Evolutionary conservation across 305 asterid species (phyloP).

Genomic region (Caryopteris hybrid): DNA sequence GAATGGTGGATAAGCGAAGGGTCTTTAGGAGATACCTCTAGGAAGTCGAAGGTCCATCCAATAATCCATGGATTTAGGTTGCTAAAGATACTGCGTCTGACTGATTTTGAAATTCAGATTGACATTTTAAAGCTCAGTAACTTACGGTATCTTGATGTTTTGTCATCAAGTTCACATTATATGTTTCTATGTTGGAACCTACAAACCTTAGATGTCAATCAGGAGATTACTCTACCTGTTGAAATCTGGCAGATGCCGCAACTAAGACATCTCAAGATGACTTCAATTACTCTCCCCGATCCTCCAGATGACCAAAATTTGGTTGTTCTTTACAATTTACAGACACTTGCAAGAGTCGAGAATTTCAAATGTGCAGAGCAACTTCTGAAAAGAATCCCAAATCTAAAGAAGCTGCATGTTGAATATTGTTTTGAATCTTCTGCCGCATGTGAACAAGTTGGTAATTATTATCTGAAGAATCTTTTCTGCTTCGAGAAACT

Average conservation of each 20-base stretch:
- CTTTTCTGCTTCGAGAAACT: constrained; percentile 6
- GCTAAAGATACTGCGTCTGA: not conserved
- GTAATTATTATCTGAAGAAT: not conserved
- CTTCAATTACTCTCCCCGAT: not conserved
- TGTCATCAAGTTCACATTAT: not conserved
- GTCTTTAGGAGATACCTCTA: not conserved
- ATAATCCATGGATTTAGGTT: not conserved
- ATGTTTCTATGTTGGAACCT: constrained; percentile 7
- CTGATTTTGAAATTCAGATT: not conserved
- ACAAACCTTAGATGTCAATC: not conserved
- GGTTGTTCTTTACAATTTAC: constrained; percentile 5
- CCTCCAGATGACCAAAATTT: not conserved
- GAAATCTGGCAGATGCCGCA: constrained; percentile 23
- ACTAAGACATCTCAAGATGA: constrained; percentile 17
- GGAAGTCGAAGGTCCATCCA: not conserved
- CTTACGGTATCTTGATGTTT: not conserved
- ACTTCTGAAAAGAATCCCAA: constrained; percentile 9
- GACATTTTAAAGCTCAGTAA: not conserved
- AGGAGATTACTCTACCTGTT: not conserved
- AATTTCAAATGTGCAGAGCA: constrained; percentile 1
- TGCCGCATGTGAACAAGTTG: not conserved
- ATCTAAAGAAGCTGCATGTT: not conserved
- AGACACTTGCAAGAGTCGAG: not conserved
- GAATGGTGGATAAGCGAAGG: not conserved
- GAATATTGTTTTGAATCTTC: not conserved